Evolutionary conservation across 192 early-diverging fungal genomes (phyloP).

Genomic region (Entomortierella beljakovae): DNA sequence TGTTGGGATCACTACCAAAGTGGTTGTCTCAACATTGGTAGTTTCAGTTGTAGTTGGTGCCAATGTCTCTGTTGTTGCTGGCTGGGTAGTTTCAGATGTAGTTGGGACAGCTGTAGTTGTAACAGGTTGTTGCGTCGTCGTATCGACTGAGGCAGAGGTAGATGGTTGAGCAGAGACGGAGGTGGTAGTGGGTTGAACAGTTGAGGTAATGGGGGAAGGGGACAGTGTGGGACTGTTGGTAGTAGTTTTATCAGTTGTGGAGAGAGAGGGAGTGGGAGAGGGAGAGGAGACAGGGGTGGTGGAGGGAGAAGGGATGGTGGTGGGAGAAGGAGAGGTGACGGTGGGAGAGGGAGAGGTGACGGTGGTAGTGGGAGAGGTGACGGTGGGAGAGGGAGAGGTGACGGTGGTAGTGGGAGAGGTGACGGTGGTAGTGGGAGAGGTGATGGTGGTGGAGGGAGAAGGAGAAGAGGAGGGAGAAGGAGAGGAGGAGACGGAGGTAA

Average conservation of each 20-base stretch:
- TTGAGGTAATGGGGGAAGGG: background rate
- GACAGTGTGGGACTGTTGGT: background rate
- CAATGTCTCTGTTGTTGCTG: slow-evolving; percentile 14
- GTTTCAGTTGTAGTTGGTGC: slow-evolving; percentile 7
- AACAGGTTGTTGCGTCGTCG: slow-evolving; percentile 10
- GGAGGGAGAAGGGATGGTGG: slow-evolving; percentile 2
- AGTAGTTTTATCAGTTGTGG: background rate
- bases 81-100: background rate
- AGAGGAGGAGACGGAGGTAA: background rate
- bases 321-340: background rate
- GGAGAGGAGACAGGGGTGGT: background rate
- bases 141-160: slow-evolving; percentile 2
- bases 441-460: slow-evolving; percentile 3
- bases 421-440: slow-evolving; percentile 1
- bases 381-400: background rate
- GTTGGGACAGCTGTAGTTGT: background rate
- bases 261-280: background rate
- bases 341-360: background rate
- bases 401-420: background rate
- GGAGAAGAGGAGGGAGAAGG: background rate
- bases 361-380: slow-evolving; percentile 1
- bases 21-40: slow-evolving; percentile 8
- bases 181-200: background rate
- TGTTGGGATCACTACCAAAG: slow-evolving; percentile 11
- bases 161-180: background rate